Conservation (phyloP, 1,284 basidiomycete genomes). For the Ustilago lituana region DNA sequence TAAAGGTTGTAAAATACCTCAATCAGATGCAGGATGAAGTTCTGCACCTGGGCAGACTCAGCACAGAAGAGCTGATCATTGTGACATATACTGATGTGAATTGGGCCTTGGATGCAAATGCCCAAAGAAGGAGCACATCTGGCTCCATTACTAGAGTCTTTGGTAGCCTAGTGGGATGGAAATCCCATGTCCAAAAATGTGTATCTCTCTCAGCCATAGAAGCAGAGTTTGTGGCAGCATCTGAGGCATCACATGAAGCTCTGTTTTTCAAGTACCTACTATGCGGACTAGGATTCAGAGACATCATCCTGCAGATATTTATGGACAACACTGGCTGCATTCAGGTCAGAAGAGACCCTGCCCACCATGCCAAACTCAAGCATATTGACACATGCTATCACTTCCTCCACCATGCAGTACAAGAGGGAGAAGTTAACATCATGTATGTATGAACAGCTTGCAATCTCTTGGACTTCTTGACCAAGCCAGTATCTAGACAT, state of each 20-base stretch:
- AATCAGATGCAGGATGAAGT: too few relatives aligned
- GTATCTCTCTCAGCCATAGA: not conserved
- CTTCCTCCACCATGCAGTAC: not conserved
- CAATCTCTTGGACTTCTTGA: not conserved
- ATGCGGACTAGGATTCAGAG: too few relatives aligned
- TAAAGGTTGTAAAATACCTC: too few relatives aligned
- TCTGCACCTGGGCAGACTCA: too few relatives aligned
- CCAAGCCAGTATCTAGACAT: not conserved
- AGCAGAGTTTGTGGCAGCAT: conserved; percentile 2
- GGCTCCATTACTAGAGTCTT: not conserved
- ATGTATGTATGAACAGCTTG: not conserved
- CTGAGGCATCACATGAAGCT: not conserved
- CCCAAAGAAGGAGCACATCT: too few relatives aligned
- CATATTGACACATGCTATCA: not conserved
- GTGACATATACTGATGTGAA: too few relatives aligned
- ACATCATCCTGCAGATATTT: too few relatives aligned
- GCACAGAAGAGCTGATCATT: too few relatives aligned
- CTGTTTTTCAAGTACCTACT: not conserved
- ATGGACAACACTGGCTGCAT: not conserved
- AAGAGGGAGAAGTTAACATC: not conserved
- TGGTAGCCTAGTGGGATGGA: conserved; percentile 5
- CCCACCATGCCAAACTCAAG: too few relatives aligned
- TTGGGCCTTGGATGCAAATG: too few relatives aligned
- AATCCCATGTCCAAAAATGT: not conserved
- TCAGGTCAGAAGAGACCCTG: too few relatives aligned